Conservation (phyloP, 2,329 filamentous ascomycete genomes). For the Onygenales sp. region DNA sequence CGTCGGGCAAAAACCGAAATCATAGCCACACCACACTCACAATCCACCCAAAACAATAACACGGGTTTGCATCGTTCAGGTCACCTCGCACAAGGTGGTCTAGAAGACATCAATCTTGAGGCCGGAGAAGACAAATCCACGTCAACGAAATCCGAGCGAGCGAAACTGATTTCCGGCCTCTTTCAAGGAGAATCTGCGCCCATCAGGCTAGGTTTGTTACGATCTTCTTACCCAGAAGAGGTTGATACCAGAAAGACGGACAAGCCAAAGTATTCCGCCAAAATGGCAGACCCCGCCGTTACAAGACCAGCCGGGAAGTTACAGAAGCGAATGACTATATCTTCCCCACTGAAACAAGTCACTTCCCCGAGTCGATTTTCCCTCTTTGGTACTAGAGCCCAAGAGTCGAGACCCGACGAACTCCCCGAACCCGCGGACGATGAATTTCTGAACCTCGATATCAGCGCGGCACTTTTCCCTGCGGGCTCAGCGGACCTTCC, state of each 20-base stretch:
- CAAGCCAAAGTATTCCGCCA: neutral
- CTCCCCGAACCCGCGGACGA: conserved; percentile 37
- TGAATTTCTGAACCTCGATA: conserved; percentile 46
- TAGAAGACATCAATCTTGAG: conserved; percentile 1
- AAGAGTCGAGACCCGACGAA: conserved; percentile 17
- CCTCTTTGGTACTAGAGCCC: conserved; percentile 32
- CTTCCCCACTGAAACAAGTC: conserved; percentile 24
- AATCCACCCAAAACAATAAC: neutral
- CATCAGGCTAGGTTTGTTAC: neutral
- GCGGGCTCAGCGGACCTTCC: conserved; percentile 39
- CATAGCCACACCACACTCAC: neutral
- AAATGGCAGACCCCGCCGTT: neutral
- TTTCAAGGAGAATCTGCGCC: conserved; percentile 1
- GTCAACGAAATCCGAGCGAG: neutral
- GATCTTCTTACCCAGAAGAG: neutral
- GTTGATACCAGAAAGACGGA: neutral
- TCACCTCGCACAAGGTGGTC: neutral
- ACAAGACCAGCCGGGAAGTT: conserved; percentile 8
- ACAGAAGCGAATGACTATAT: conserved; percentile 20
- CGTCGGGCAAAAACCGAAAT: conserved; percentile 6
- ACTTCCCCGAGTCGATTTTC: conserved; percentile 30
- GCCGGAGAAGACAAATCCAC: neutral
- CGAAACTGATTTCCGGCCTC: neutral
- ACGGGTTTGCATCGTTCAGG: neutral
- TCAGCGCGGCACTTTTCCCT: conserved; percentile 46